Base-by-base conservation (phyloP, 768 basidiomycete genomes). In the Chalciporus pseudorubinellus region DNA sequence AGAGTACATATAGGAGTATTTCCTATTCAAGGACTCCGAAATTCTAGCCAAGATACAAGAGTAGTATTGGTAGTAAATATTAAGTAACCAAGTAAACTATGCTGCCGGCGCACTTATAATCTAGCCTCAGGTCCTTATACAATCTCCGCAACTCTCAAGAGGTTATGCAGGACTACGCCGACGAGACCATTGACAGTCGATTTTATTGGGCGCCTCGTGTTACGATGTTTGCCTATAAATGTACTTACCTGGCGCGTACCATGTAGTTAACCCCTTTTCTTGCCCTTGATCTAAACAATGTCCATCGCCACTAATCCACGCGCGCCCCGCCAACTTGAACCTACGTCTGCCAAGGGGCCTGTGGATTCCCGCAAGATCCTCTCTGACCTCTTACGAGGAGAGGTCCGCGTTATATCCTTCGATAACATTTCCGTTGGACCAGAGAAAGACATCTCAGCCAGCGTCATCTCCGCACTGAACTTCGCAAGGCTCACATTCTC, bases 31-130 rank as follows among this genome's bases (percentile, higher is more conserved):
- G 74, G 95, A 98, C 72, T 70, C 82, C 21, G 95, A 98, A 66
- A 97, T 99, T 67, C 80, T 98, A 47, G 95, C 95, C 52, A 97
- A 95, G 78, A 93, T 98, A 64, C 81, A 87, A 70, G 95, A 97
- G 77, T 97, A 80, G 73, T n/a, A n/a, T n/a, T n/a, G n/a, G n/a
- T n/a, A n/a, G n/a, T n/a, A n/a, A n/a, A n/a, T n/a, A n/a, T n/a
- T n/a, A n/a, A n/a, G n/a, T n/a, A n/a, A n/a, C n/a, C n/a, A n/a
- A n/a, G n/a, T n/a, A n/a, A n/a, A n/a, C n/a, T n/a, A n/a, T n/a
- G n/a, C n/a, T n/a, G n/a, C n/a, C n/a, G n/a, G n/a, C n/a, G n/a
- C n/a, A n/a, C n/a, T n/a, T n/a, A n/a, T n/a, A n/a, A n/a, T n/a
- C n/a, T n/a, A n/a, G n/a, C n/a, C n/a, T n/a, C n/a, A n/a, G n/a